These are phyloP conservation scores for Ophiognomonia clavigignenti-juglandacearum DNA, from an alignment of 2,329 filamentous ascomycete species.

Conservation along the genomic window DNA sequence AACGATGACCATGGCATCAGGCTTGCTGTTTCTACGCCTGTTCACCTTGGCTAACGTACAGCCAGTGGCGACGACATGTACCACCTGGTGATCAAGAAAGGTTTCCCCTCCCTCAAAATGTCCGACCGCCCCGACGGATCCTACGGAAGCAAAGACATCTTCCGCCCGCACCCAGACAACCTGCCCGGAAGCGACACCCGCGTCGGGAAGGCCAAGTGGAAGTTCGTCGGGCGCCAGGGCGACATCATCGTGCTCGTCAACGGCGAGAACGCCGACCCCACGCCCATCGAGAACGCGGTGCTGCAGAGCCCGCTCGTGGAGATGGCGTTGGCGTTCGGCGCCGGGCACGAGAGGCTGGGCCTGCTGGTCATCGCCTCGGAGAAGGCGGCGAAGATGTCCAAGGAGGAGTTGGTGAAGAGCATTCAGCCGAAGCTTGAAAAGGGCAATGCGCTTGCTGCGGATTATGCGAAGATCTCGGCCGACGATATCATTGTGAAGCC, in stretches of 20 bases:
- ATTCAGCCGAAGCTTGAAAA: neutral
- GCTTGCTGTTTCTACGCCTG: neutral
- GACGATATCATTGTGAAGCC: neutral
- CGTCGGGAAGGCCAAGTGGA: conserved; percentile 30
- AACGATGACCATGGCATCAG: too few species aligned
- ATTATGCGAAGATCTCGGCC: neutral
- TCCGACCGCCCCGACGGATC: conserved; percentile 7
- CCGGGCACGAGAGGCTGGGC: conserved; percentile 3
- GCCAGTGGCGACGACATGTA: neutral
- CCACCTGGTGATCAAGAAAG: conserved; percentile 1
- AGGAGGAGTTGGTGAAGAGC: neutral
- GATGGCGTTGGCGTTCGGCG: conserved; percentile 1
- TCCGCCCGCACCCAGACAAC: conserved; percentile 24
- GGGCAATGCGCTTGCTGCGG: neutral
- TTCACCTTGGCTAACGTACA: neutral
- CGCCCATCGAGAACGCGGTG: neutral
- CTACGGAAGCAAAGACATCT: conserved; percentile 5
- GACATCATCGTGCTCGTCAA: conserved; percentile 33
- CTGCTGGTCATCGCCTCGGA: neutral
- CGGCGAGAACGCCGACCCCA: conserved; percentile 29
- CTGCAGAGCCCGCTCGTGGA: neutral
- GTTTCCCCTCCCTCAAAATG: neutral
- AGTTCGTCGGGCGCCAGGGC: conserved; percentile 32
- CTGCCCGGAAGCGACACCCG: neutral
- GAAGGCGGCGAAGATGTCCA: neutral